A percentile compares a stretch with the other conserved stretches of the same genome.
These are phyloP conservation scores for Murraya paniculata DNA, from an alignment of 345 rosid species.

Conservation along the genomic window DNA sequence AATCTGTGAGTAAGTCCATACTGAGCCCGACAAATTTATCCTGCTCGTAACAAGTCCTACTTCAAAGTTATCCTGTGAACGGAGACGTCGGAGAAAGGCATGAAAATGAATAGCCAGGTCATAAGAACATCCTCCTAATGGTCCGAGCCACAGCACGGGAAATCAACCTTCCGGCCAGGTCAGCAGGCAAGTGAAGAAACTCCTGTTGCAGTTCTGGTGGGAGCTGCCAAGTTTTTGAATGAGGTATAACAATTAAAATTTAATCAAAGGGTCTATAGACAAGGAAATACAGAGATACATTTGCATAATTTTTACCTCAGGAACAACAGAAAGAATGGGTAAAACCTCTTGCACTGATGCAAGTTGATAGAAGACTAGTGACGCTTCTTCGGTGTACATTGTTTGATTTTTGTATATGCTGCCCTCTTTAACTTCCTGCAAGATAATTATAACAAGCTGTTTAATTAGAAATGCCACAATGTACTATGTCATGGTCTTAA, in stretches of 20 bases:
- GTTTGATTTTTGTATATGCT: slow-evolving; percentile 28
- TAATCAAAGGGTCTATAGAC: not conserved
- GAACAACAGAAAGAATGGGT: slow-evolving; percentile 62
- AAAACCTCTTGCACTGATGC: slow-evolving; percentile 62
- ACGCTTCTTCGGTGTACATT: slow-evolving; percentile 34
- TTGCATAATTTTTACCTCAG: slow-evolving; percentile 46
- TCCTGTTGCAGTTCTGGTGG: slow-evolving; percentile 74
- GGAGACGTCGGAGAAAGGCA: not conserved
- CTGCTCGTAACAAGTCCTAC: not conserved
- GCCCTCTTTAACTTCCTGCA: slow-evolving; percentile 43
- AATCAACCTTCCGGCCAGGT: slow-evolving; percentile 64
- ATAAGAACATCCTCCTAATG: slow-evolving; percentile 61
- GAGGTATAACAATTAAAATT: not conserved
- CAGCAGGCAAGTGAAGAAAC: slow-evolving; percentile 70
- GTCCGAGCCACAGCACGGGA: slow-evolving; percentile 83
- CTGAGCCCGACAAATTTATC: not conserved
- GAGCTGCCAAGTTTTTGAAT: slow-evolving; percentile 43
- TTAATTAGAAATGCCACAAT: not conserved
- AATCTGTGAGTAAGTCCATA: not conserved
- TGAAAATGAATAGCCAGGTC: slow-evolving; percentile 7
- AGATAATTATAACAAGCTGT: slow-evolving; percentile 6
- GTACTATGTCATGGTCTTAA: not conserved
- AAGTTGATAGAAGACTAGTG: slow-evolving; percentile 39
- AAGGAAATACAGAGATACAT: not conserved
- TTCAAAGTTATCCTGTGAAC: not conserved